Evolutionary conservation across 257 asterid species (phyloP).

Genomic region (Solanum lignicaule): DNA sequence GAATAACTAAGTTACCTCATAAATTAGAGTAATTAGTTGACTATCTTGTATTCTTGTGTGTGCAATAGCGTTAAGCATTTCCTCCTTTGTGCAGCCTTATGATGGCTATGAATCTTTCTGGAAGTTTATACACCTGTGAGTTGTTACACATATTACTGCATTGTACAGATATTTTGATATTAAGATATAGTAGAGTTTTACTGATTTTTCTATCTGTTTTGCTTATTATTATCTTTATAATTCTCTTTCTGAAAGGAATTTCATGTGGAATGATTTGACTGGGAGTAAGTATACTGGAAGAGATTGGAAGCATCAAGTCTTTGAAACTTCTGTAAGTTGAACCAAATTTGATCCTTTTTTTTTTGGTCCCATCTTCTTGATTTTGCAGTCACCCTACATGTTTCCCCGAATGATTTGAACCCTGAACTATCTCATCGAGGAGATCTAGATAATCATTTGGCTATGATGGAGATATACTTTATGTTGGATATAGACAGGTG

Average conservation of each 20-base stretch:
- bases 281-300: too few relatives aligned
- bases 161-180: neutral
- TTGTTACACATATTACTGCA: neutral
- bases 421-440: neutral
- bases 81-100: constrained; percentile 19
- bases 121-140: constrained; percentile 34
- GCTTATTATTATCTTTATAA: neutral
- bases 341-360: neutral
- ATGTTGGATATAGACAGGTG: neutral
- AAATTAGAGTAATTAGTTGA: neutral
- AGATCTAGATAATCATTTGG: neutral
- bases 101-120: constrained; percentile 31
- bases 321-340: constrained; percentile 25
- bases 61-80: neutral
- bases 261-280: constrained; percentile 38
- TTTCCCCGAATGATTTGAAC: neutral
- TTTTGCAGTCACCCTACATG: neutral
- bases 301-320: constrained; percentile 11
- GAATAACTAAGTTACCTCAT: neutral
- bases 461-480: neutral
- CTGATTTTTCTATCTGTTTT: neutral
- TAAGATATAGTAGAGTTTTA: neutral
- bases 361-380: neutral
- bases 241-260: constrained; percentile 15
- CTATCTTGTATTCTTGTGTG: neutral